These are phyloP conservation scores for Silene noctiflora DNA, from an alignment of 179 eudicot species.

Conservation along the genomic window DNA sequence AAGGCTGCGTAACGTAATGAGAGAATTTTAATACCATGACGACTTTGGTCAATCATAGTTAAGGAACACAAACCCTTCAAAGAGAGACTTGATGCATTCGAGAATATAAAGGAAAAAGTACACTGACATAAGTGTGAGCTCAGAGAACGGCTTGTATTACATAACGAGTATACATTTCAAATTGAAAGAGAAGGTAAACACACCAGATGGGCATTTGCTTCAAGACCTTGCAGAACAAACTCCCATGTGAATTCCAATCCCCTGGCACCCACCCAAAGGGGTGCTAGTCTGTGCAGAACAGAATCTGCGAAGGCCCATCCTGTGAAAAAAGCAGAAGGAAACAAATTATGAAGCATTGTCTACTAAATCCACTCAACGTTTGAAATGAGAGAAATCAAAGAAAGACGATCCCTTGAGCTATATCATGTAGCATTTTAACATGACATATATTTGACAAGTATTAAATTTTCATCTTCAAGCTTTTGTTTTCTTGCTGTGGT, in stretches of 20 bases:
- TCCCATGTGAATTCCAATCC: slow-evolving; percentile 98
- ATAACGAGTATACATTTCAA: not conserved
- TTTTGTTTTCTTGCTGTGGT: too few relatives aligned
- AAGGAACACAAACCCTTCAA: not conserved
- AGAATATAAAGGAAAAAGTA: not conserved
- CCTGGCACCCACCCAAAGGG: slow-evolving; percentile 99
- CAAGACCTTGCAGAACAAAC: slow-evolving; percentile 88
- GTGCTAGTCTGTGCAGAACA: slow-evolving; percentile 87
- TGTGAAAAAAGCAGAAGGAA: slow-evolving; percentile 34
- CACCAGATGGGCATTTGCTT: slow-evolving; percentile 98
- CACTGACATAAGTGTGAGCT: not conserved
- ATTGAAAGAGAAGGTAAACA: slow-evolving; percentile 3
- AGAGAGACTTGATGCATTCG: not conserved
- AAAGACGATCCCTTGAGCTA: not conserved
- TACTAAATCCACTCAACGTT: not conserved
- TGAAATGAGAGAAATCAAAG: not conserved
- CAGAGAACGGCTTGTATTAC: not conserved
- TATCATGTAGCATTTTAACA: not conserved
- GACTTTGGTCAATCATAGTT: not conserved
- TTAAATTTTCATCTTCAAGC: too few relatives aligned
- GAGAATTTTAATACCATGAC: too few relatives aligned
- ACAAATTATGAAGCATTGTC: not conserved
- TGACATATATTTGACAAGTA: not conserved
- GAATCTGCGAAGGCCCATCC: slow-evolving; percentile 99
- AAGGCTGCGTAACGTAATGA: too few relatives aligned